Evolutionary conservation across 2,329 filamentous ascomycete species (phyloP), one percentile per base, ranked within the genome.

Genomic region (Cladobotryum mycophilum): DNA sequence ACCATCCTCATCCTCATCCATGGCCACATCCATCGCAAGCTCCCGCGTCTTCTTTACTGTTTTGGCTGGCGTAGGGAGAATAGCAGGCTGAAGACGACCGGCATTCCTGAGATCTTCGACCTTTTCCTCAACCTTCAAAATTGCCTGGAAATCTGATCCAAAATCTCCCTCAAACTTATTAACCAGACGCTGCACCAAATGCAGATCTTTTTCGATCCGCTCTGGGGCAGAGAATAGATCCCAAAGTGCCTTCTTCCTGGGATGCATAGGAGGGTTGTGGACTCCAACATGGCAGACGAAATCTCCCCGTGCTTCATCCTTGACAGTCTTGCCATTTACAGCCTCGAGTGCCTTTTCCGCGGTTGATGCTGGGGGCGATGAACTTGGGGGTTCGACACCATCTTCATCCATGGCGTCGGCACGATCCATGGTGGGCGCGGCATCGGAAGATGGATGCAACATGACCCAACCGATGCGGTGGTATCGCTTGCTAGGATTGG

Each of bases 381-480:
- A 77, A 50, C 80, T 80, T 14, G 76, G 75, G 38, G 80, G 75
- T 58, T 75, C 67, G 42, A 81, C 80, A 13, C 78, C 77, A 51
- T 84, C 79, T 41, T 86, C 85, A 45, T 89, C 86, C 56, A 86
- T 83, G 12, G 80, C 79, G 58, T 93, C 87, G n/a, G 80, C 77
- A 54, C 85, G 79, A 59, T 95, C 88, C 53, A 84, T 73, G 12
- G 83, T 76, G 43, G 79, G 74, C 5, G 78, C 71, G 18, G 79
- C 75, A 50, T 95, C 88, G 1, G 86, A 77, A 13, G 82, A 82
- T 14, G 89, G 86, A 62, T 97, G 87, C 9, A 99, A 78, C 79
- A 97, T 93, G 54, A 99, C 95, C 92, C 95, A 99, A 18, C 93
- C 93, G 68, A 99, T 97, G 18, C 93, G 86, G 65, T 99, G 93